Evolutionary conservation across 306 rosid species (phyloP).

Genomic region (Phaseolus lunatus): DNA sequence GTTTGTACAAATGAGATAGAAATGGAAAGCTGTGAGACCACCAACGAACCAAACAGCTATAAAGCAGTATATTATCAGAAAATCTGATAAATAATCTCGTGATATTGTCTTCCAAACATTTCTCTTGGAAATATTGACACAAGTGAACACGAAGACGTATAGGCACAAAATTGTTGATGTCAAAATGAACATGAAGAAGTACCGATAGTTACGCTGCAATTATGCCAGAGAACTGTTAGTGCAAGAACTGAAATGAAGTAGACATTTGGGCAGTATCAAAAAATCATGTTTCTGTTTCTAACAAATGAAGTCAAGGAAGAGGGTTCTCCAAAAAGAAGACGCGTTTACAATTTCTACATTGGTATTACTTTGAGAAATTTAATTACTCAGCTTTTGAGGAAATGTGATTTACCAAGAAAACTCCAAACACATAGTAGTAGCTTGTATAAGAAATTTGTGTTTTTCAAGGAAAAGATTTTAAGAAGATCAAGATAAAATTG

Average conservation of each 20-base stretch:
- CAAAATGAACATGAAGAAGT: slow-evolving; percentile 87
- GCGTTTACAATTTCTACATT: background rate
- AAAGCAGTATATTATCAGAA: slow-evolving; percentile 79
- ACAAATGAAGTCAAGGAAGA: slow-evolving; percentile 24
- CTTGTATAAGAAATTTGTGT: background rate
- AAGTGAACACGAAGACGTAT: slow-evolving; percentile 73
- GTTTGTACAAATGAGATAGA: slow-evolving; percentile 81
- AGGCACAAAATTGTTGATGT: slow-evolving; percentile 89
- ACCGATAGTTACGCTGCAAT: slow-evolving; percentile 93
- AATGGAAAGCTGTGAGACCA: slow-evolving; percentile 93
- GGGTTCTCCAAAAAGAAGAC: slow-evolving; percentile 21
- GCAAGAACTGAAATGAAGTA: slow-evolving; percentile 35
- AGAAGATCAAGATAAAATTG: slow-evolving; percentile 9
- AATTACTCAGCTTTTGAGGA: slow-evolving; percentile 5
- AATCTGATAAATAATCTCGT: slow-evolving; percentile 65
- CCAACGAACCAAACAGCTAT: slow-evolving; percentile 94
- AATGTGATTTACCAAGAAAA: slow-evolving; percentile 3
- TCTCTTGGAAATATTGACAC: slow-evolving; percentile 54
- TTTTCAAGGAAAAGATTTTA: slow-evolving; percentile 22
- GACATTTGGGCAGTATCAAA: slow-evolving; percentile 1
- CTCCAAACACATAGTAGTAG: slow-evolving; percentile 4
- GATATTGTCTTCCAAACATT: slow-evolving; percentile 52
- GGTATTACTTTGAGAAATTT: slow-evolving; percentile 19
- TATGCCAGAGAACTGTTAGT: slow-evolving; percentile 44
- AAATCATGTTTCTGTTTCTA: slow-evolving; percentile 25